phyloP scores from a whole-genome alignment of 2,329 filamentous ascomycete species.

The Byssochlamys sp. region DNA sequence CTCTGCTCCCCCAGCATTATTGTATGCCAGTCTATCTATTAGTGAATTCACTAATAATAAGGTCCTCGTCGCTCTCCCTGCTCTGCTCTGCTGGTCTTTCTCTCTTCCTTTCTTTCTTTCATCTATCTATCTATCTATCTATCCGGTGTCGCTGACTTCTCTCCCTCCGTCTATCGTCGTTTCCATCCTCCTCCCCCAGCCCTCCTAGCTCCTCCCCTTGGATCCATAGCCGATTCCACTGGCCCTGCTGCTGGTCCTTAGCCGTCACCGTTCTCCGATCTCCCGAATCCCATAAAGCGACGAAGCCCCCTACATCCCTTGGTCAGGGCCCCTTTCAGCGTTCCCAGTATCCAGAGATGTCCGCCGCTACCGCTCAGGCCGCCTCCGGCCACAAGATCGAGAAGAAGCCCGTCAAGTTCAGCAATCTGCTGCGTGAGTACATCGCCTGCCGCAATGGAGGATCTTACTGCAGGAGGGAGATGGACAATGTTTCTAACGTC shows the following conservation, averaged over 20 bases:
- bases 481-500: constrained; percentile 14
- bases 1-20: not conserved
- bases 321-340: constrained; percentile 79
- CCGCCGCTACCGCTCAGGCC: constrained; percentile 39
- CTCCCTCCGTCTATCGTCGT: not conserved
- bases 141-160: not conserved
- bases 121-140: not conserved
- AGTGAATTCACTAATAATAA: not conserved
- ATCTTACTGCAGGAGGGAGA: not conserved
- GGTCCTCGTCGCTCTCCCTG: not conserved
- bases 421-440: constrained; percentile 71
- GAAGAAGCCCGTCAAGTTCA: constrained; percentile 99
- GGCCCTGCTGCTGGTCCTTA: constrained; percentile 1
- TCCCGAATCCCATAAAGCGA: constrained; percentile 45
- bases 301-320: constrained; percentile 86
- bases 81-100: not conserved
- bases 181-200: not conserved
- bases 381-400: constrained; percentile 55
- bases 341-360: constrained; percentile 53
- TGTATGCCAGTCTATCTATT: too few species aligned
- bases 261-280: constrained; percentile 2
- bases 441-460: not conserved
- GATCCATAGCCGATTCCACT: constrained; percentile 2
- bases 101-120: not conserved
- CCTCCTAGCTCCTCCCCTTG: not conserved